These are phyloP conservation scores for Hypoxylon trugodes DNA, from an alignment of 495 filamentous ascomycete genomes.

Conservation along the genomic window DNA sequence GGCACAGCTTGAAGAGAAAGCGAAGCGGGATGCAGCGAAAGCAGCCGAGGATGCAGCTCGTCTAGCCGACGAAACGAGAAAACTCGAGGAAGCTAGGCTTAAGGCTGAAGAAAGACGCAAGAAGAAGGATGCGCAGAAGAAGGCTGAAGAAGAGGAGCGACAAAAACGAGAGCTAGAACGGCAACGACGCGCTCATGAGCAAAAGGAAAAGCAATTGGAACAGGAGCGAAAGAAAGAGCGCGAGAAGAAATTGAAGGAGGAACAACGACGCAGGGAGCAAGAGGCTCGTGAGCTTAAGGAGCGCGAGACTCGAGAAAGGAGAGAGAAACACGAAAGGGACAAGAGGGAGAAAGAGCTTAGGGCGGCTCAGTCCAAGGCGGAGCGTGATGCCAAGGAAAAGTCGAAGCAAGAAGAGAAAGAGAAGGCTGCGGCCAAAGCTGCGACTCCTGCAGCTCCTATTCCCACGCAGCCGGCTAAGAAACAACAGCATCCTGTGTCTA, in stretches of 20 bases:
- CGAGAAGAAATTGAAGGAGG: conserved; percentile 67
- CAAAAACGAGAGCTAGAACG: conserved; percentile 81
- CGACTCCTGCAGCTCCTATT: conserved; percentile 46
- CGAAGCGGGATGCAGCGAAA: conserved; percentile 85
- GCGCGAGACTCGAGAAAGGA: conserved; percentile 74
- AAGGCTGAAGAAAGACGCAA: conserved; percentile 90
- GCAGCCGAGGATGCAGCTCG: conserved; percentile 86
- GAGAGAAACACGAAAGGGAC: conserved; percentile 71
- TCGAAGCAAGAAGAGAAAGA: conserved; percentile 63
- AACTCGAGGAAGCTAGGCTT: conserved; percentile 76
- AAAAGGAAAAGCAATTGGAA: conserved; percentile 82
- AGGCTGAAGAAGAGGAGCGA: conserved; percentile 87
- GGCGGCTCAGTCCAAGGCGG: conserved; percentile 52
- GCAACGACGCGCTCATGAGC: conserved; percentile 78
- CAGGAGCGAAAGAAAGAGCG: conserved; percentile 81
- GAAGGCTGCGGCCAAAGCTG: conserved; percentile 54
- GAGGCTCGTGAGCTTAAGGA: conserved; percentile 65
- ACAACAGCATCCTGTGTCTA: conserved; percentile 59
- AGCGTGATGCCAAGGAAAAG: conserved; percentile 59
- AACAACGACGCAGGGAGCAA: conserved; percentile 59
- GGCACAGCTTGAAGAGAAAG: conserved; percentile 88
- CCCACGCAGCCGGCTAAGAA: conserved; percentile 59
- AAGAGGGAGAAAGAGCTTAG: conserved; percentile 59
- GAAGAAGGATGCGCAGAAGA: conserved; percentile 92
- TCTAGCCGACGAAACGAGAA: conserved; percentile 79